Conservation (phyloP, 257 asterid species). For the Solanum infundibuliforme region DNA sequence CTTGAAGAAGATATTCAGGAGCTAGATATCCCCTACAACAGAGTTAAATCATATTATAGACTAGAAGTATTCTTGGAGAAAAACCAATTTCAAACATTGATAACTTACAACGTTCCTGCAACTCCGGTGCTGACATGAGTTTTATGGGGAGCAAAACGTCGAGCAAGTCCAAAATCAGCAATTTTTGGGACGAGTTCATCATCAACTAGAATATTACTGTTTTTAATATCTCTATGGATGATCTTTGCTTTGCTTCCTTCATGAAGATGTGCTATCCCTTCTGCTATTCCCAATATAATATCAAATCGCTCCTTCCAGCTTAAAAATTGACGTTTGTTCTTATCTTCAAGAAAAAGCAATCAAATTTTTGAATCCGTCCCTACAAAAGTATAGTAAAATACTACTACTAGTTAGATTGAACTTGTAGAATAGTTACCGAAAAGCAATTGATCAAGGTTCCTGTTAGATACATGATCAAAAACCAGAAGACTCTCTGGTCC, state of each 20-base stretch:
- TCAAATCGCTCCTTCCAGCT: slow-evolving; percentile 1
- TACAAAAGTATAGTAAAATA: neutral
- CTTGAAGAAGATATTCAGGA: slow-evolving; percentile 3
- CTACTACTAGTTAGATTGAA: neutral
- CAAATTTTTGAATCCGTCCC: neutral
- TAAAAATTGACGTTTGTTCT: neutral
- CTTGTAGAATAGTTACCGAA: neutral
- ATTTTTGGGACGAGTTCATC: neutral
- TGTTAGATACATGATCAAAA: slow-evolving; percentile 6
- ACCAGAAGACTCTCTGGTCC: slow-evolving; percentile 24
- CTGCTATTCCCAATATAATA: slow-evolving; percentile 4
- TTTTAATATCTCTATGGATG: neutral
- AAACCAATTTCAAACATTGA: neutral
- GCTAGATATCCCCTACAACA: slow-evolving; percentile 1
- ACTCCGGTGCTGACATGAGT: neutral
- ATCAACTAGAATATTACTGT: neutral
- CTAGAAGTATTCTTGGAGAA: neutral
- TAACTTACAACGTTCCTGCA: slow-evolving; percentile 1
- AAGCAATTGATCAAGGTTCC: slow-evolving; percentile 13
- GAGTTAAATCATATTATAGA: neutral
- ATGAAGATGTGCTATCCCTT: neutral
- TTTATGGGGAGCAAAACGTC: neutral
- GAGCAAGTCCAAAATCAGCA: slow-evolving; percentile 5
- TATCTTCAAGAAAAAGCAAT: neutral
- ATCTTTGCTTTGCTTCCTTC: slow-evolving; percentile 3